Percentiles rank a stretch among this genome's conserved stretches.
These are phyloP conservation scores for Ammopiptanthus mongolicus DNA, from an alignment of 306 rosid genomes.

Conservation along the genomic window DNA sequence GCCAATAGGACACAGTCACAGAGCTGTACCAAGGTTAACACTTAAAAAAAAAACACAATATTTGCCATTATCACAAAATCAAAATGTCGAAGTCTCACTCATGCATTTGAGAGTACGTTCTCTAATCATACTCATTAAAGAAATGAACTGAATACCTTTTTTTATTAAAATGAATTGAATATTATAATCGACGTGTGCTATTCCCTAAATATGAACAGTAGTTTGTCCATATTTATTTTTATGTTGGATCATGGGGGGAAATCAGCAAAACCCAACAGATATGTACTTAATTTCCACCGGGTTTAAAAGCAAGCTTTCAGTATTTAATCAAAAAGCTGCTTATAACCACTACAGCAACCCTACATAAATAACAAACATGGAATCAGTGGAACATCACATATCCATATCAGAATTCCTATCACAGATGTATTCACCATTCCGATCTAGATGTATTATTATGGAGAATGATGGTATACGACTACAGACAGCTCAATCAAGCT, in stretches of 20 bases:
- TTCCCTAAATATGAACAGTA: not conserved
- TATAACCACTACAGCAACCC: not conserved
- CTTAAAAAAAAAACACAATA: not conserved
- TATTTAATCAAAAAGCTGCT: not conserved
- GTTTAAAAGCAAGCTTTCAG: not conserved
- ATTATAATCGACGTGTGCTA: not conserved
- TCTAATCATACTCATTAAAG: not conserved
- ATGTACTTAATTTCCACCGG: not conserved
- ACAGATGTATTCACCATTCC: not conserved
- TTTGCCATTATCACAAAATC: not conserved
- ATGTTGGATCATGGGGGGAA: not conserved
- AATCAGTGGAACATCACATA: not conserved
- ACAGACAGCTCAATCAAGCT: not conserved
- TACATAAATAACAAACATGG: not conserved
- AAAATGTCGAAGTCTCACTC: not conserved
- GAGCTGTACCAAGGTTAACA: not conserved
- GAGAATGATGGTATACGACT: not conserved
- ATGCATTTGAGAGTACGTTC: not conserved
- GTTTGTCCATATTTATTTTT: not conserved
- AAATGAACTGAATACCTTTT: not conserved
- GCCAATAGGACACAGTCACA: constrained; percentile 12
- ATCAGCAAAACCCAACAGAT: not conserved
- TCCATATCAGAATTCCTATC: not conserved
- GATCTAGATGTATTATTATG: not conserved
- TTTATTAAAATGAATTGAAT: no score